phyloP scores from a whole-genome alignment of 106 monocot species.

The Apostasia ramifera region DNA sequence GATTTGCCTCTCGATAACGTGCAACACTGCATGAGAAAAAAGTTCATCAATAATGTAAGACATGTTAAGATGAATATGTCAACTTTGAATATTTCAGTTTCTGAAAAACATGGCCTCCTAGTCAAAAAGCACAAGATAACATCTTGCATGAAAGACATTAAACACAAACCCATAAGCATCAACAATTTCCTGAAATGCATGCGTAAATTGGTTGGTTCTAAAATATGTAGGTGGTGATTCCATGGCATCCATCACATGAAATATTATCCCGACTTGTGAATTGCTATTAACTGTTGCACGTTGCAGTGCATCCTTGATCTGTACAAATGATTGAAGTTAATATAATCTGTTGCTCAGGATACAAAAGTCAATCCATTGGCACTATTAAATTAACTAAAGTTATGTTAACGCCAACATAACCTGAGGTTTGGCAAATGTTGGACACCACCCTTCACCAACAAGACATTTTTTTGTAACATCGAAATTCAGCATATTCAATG shows the following conservation, averaged over 20 bases:
- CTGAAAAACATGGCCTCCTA: neutral
- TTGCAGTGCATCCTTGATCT: conserved; percentile 86
- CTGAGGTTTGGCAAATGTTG: conserved; percentile 77
- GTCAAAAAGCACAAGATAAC: neutral
- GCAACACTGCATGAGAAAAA: conserved; percentile 70
- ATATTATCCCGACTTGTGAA: conserved; percentile 96
- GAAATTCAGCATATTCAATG: conserved; percentile 96
- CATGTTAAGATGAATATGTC: neutral
- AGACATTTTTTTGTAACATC: conserved; percentile 99
- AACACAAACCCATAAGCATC: conserved; percentile 94
- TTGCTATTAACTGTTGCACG: conserved; percentile 87
- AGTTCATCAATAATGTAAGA: conserved; percentile 15
- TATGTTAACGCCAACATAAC: conserved; percentile 21
- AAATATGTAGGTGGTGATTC: conserved; percentile 96
- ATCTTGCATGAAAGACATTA: neutral
- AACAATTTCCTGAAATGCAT: conserved; percentile 98
- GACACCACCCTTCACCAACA: conserved; percentile 99
- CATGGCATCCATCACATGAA: conserved; percentile 85
- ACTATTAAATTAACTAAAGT: neutral
- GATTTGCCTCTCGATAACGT: conserved; percentile 94
- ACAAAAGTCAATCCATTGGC: no score
- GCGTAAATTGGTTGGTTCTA: conserved; percentile 73
- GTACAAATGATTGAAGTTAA: conserved; percentile 12
- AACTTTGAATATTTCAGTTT: neutral
- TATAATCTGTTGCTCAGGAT: neutral